Percentiles rank a stretch among this genome's conserved stretches.
phyloP scores from a whole-genome alignment of 352 stramenopile genomes.

The Phytophthora kernoviae region DNA sequence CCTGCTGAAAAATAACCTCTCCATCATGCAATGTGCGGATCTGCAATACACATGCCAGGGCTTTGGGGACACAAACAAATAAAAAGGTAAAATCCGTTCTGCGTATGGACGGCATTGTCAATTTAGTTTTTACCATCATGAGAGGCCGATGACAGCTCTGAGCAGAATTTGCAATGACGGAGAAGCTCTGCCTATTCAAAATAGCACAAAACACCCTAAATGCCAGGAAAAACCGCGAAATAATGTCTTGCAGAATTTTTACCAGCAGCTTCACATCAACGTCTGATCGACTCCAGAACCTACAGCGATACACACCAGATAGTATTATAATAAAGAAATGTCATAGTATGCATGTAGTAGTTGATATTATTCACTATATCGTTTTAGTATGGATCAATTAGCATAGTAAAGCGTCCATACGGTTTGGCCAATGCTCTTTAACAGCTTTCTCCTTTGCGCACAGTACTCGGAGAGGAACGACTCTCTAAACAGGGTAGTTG shows the following conservation, averaged over 20 bases:
- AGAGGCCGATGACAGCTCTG: slow-evolving; percentile 36
- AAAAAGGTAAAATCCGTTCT: no score
- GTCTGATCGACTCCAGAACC: slow-evolving; percentile 47
- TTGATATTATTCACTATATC: no score
- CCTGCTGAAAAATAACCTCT: slow-evolving; percentile 49
- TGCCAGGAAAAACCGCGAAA: not conserved
- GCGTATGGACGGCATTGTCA: no score
- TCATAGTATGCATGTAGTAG: no score
- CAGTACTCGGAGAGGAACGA: slow-evolving; percentile 13
- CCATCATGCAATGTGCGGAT: slow-evolving; percentile 48
- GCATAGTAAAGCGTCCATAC: no score
- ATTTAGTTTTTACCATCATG: slow-evolving; percentile 33
- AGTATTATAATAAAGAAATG: no score
- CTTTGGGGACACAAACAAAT: slow-evolving; percentile 14
- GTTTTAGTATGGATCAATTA: no score
- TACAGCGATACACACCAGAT: slow-evolving; percentile 13
- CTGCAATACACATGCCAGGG: slow-evolving; percentile 34
- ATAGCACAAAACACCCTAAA: not conserved
- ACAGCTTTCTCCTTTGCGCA: slow-evolving; percentile 22
- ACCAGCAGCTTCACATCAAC: slow-evolving; percentile 59
- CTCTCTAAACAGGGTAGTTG: not conserved
- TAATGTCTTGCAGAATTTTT: not conserved
- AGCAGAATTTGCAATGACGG: slow-evolving; percentile 36
- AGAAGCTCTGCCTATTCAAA: slow-evolving; percentile 39
- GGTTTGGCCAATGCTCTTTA: slow-evolving; percentile 8